A percentile compares a stretch with the other conserved stretches of the same genome.
Conservation (phyloP, 495 filamentous ascomycete genomes). For the Pyrenula aspistea region DNA sequence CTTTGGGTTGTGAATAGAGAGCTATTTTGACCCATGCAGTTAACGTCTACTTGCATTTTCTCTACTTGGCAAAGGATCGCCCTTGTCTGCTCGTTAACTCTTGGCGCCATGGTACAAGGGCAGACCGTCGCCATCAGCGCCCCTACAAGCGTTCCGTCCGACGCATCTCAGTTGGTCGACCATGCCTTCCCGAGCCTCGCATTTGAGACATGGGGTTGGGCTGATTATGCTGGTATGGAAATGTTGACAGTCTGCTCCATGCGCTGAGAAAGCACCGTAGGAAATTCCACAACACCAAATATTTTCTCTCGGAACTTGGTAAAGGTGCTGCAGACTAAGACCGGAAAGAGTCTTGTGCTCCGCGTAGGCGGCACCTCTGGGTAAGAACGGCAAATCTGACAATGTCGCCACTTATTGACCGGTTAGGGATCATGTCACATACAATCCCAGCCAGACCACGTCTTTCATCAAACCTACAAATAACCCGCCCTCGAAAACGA, state of each 20-base stretch:
- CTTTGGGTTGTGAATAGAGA: background rate
- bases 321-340: background rate
- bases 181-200: background rate
- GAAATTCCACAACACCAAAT: background rate
- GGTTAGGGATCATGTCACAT: background rate
- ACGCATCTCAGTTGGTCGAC: background rate
- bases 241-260: background rate
- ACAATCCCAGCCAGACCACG: background rate
- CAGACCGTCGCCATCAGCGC: background rate
- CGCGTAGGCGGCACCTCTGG: background rate
- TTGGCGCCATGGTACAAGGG: background rate
- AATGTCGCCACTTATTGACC: background rate
- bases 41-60: background rate
- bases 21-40: background rate
- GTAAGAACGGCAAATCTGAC: background rate
- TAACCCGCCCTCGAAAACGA: background rate
- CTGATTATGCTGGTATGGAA: background rate
- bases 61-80: background rate
- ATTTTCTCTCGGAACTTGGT: background rate
- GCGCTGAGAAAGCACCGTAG: background rate
- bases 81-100: background rate
- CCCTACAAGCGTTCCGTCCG: background rate
- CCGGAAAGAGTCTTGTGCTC: background rate
- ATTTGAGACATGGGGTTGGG: background rate
- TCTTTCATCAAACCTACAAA: background rate